Base-by-base conservation (phyloP, 768 basidiomycete species). In the Hypsizygus marmoreus region DNA sequence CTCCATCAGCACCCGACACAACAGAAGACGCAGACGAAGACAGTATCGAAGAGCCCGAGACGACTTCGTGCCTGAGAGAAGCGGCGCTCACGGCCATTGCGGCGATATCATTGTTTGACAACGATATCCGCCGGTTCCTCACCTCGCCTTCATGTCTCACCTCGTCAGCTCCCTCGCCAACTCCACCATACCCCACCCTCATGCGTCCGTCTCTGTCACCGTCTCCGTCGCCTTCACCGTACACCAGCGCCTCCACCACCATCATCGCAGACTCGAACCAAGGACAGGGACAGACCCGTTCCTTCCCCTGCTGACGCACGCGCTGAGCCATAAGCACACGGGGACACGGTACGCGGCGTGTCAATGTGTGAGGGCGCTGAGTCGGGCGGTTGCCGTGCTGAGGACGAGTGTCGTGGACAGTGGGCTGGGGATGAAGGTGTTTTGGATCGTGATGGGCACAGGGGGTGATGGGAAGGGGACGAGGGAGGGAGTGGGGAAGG, bases 341-440 rank as follows among this genome's bases (percentile, higher is more conserved):
- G 90, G 88, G 1, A 85, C 95, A 3, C 81, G 93, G 5, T 90
- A 88, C 34, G 91, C 90, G 0, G 88, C 90, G 0, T 93, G 91
- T 57, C 94, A 95, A 55, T 88, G 87, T 53, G 76, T 91, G 1
- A 74, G 94, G 12, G 87, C 88, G 0, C 72, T 98, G 29, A 82
- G 83, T 30, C 78, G 95, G 17, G 84, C 84, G 6, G 84, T 95
- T 2, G 78, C 83, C 0, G 86, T 93, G 8, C 70, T 95, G 23
- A 72, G 91, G 23, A 97, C 94, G 25, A 91, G 82, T 47, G 76
- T 97, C 13, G 80, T 91, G 3, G 94, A 97, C 57, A 82, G 79
- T 24, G 89, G 87, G 1, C 69, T 95, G 3, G 92, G 90, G 0
- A 70, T 84, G 61, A 75, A 79, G 7, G 73, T 97, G 4, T 82